Conservation (phyloP, 495 filamentous ascomycete genomes). For the Aspergillus haitiensis region DNA sequence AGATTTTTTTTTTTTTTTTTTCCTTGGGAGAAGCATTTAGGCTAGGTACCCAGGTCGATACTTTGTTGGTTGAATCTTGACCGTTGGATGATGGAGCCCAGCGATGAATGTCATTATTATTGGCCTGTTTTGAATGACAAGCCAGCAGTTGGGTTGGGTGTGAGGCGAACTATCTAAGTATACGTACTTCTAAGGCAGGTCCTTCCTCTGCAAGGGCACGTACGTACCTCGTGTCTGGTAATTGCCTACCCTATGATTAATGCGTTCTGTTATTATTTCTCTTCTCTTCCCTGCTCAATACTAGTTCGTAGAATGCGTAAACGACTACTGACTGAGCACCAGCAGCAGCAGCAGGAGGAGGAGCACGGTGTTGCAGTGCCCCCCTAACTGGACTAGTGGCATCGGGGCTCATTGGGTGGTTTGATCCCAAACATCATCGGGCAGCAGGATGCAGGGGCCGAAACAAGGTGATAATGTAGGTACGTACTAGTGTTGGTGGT, state of each 20-base stretch:
- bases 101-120: neutral
- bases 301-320: too few species aligned
- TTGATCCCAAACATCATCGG: slow-evolving; percentile 14
- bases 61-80: neutral
- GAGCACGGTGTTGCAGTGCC: slow-evolving; percentile 1
- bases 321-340: neutral
- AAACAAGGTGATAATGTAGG: slow-evolving; percentile 1
- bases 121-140: neutral
- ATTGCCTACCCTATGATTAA: neutral
- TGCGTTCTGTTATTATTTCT: neutral
- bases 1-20: neutral
- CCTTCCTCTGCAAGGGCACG: too few species aligned
- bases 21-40: neutral
- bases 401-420: slow-evolving; percentile 14
- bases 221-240: too few species aligned
- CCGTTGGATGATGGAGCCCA: too few species aligned
- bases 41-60: neutral
- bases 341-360: too few species aligned
- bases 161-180: neutral
- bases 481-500: neutral
- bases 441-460: slow-evolving; percentile 21
- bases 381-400: slow-evolving; percentile 11
- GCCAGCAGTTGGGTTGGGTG: neutral
- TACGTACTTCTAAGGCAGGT: neutral
- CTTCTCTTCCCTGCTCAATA: too few species aligned